Percentiles rank a stretch among this genome's conserved stretches.
Evolutionary conservation across 306 rosid species (phyloP).

Genomic region (Pterocarpus santalinus): DNA sequence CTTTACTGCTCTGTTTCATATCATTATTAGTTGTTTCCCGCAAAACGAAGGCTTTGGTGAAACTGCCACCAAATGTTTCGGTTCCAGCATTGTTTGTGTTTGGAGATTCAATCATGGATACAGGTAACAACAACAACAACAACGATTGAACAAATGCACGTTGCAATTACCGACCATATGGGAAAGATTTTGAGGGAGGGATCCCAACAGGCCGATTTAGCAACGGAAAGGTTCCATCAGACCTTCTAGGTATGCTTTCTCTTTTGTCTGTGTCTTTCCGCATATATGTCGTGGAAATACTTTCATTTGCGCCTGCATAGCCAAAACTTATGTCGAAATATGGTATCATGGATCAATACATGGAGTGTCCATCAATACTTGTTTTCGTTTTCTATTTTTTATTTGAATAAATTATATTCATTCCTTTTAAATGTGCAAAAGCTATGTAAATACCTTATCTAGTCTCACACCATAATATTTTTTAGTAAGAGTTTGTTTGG

Average conservation of each 20-base stretch:
- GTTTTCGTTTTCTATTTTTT: too few species aligned
- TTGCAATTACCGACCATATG: conserved; percentile 50
- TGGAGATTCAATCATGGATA: conserved; percentile 83
- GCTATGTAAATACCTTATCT: too few species aligned
- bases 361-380: too few species aligned
- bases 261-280: too few species aligned
- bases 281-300: not conserved
- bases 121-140: conserved; percentile 78
- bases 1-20: not conserved
- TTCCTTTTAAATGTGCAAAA: too few species aligned
- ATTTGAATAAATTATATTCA: too few species aligned
- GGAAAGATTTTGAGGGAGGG: conserved; percentile 41
- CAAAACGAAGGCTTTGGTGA: conserved; percentile 32
- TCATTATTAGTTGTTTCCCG: conserved; percentile 27
- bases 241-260: conserved; percentile 24
- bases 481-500: too few species aligned
- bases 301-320: not conserved
- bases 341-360: too few species aligned
- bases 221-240: conserved; percentile 56
- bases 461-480: too few species aligned
- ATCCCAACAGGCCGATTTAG: conserved; percentile 47
- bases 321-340: too few species aligned
- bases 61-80: conserved; percentile 57
- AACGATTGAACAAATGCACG: not conserved
- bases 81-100: conserved; percentile 71